phyloP scores from a whole-genome alignment of 2,329 filamentous ascomycete species.

The Aureobasidium sp. region DNA sequence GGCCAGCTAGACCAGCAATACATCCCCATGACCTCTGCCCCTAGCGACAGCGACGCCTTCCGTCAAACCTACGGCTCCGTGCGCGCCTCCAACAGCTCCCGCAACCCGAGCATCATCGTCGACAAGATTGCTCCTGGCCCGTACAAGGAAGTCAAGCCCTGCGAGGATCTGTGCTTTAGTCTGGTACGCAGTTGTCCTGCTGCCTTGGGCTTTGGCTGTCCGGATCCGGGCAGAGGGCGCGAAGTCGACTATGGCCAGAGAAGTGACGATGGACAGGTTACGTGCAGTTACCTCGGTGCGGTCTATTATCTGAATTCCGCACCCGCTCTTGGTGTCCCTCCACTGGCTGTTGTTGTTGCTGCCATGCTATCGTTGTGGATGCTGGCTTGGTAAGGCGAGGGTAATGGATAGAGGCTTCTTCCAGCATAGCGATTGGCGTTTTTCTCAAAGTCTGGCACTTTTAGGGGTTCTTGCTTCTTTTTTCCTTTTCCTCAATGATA shows the following conservation, averaged over 20 bases:
- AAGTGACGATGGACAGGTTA: constrained; percentile 19
- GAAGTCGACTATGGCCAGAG: constrained; percentile 43
- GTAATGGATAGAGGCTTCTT: neutral
- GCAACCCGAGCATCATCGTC: constrained; percentile 55
- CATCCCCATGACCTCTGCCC: constrained; percentile 26
- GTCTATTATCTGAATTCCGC: constrained; percentile 25
- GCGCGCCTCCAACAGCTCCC: constrained; percentile 25
- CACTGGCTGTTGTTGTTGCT: neutral
- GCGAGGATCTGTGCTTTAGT: constrained; percentile 76
- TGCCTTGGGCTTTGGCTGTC: constrained; percentile 66
- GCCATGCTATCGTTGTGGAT: neutral
- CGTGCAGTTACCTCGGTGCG: constrained; percentile 29
- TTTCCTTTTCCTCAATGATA: neutral
- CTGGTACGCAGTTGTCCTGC: constrained; percentile 80
- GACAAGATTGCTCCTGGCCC: constrained; percentile 65
- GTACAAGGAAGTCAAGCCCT: constrained; percentile 88
- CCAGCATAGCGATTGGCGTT: constrained; percentile 1
- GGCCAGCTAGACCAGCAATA: constrained; percentile 20
- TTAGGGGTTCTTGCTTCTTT: neutral
- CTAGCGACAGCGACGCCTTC: constrained; percentile 24
- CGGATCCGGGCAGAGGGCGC: constrained; percentile 39
- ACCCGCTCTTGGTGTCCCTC: neutral
- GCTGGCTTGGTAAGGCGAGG: neutral
- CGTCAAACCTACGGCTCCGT: constrained; percentile 24
- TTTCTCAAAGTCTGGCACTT: neutral